Base-by-base conservation (phyloP, 2,329 filamentous ascomycete genomes). In the Venturiaceae sp. region DNA sequence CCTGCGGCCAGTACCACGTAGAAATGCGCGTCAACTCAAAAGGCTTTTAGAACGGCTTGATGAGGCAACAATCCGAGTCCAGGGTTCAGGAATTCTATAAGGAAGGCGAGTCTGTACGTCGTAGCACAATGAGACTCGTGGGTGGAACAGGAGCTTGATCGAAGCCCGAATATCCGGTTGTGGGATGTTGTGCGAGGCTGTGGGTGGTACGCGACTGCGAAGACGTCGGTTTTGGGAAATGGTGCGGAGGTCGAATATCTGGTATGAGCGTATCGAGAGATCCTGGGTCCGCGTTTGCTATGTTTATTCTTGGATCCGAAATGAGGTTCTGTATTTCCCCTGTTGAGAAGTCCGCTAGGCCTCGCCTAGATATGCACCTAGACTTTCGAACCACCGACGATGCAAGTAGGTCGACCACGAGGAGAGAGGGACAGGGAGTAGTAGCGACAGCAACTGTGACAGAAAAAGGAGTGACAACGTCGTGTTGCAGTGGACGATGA, bases 151-250 rank as follows among this genome's bases (percentile, higher is more conserved):
- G 41, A 58, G 37, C 39, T 30, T 57, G 55, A 21, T 30, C 16
- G 37, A 58, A 39, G 39, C 44, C 55, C 39, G 55, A 26, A 50
- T 16, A 26, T 58, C 23, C 32, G 57, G 47, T 58, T 54, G 57
- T 58, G 57, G 28, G 57, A 54, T 54, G 57, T 34, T 53, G 57
- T 58, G 37, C 36, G 37, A 58, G 44, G 57, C 33, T 26, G 44
- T 33, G 8, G 34, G 47, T 58, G 19, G 47, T 11, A 58, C 57
- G 8, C 55, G 57, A 34, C 55, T 58, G 57, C 47, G 47, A 32
- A 44, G 14, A 9, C 2, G 21, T 14, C 44, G 32, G 19, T 1
- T 5, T 57, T 52, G n/a, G 55, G 55, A 50, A 36, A 36, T 14
- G 54, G 34, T 44, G 36, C n/a, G 13, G 41, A 37, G 47, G 23